Base-by-base conservation (phyloP, 2,329 filamentous ascomycete species). In the Ambrosiella cleistominuta region DNA sequence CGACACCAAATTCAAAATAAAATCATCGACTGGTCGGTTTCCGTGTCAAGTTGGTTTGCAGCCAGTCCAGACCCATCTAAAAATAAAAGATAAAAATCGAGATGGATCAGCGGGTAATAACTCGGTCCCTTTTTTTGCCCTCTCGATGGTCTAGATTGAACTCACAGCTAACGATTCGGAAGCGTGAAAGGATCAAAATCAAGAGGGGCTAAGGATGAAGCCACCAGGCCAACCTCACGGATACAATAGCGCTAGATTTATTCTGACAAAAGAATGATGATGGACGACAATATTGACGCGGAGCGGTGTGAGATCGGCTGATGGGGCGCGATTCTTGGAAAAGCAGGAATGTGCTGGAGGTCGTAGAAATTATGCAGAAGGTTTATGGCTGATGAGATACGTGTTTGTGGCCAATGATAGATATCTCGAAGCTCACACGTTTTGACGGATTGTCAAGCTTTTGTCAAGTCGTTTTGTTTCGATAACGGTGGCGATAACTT, bases 161-260 rank as follows among this genome's bases (percentile, higher is more conserved):
- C 44, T 51, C 47, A 42, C 2, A 35, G 13, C 47, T 35, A 11
- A 35, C 11, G 2, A 36, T 51, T 36, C 47, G 53, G 19, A 55
- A 35, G 53, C 17, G 53, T 39, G 35, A 55, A 55, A 55, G 53
- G 53, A 44, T 55, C 53, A 9, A 55, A 9, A 44, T 42, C 53
- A 44, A 55, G 53, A 55, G 53, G 53, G 53, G 53, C 53, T 55
- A 55, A 42, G 53, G 38, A 55, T 54, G 52, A 12, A 44, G 53
- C 36, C 11, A 55, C 53, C 11, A 55, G 39, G 15, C 44, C 38
- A 45, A 51, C 13, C 47, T 51, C 19, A 19, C 47, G 47, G 47
- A 49, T 49, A 49, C 45, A 19, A 51, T 51, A 36, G n/a, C 1
- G 27, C 8, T 35, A 36, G 3, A 36, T 8, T 51, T 51, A 17